Evolutionary conservation across 1,139 yeast species (phyloP).

Genomic region (Suhomyces anneliseae): DNA sequence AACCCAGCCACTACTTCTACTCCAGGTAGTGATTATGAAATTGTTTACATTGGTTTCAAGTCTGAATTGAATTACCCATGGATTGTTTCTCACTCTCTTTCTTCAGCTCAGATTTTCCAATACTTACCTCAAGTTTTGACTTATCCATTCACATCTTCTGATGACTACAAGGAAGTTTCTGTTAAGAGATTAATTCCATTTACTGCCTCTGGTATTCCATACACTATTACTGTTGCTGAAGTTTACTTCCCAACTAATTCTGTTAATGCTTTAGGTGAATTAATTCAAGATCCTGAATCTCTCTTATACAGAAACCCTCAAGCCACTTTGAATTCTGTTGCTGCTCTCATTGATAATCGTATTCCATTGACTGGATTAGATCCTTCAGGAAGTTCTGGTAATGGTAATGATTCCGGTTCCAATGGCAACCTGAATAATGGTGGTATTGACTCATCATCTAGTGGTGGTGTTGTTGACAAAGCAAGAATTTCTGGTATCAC

Average conservation of each 20-base stretch:
- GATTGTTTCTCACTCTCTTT: slow-evolving; percentile 61
- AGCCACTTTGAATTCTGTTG: slow-evolving; percentile 47
- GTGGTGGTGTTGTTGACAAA: slow-evolving; percentile 23
- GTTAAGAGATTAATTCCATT: slow-evolving; percentile 68
- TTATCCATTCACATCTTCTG: slow-evolving; percentile 47
- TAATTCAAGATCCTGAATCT: slow-evolving; percentile 47
- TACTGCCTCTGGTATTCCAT: slow-evolving; percentile 48
- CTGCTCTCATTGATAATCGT: slow-evolving; percentile 58
- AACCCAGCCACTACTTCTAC: slow-evolving; percentile 48
- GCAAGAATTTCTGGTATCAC: slow-evolving; percentile 58
- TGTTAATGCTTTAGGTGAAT: slow-evolving; percentile 43
- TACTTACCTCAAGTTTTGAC: slow-evolving; percentile 60
- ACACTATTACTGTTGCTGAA: slow-evolving; percentile 75
- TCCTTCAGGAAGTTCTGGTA: slow-evolving; percentile 19
- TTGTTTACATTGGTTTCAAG: slow-evolving; percentile 72
- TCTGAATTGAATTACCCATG: slow-evolving; percentile 68
- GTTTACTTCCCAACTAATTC: slow-evolving; percentile 64
- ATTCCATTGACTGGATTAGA: slow-evolving; percentile 61
- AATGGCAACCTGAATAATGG: slow-evolving; percentile 30
- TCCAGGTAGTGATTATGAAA: slow-evolving; percentile 52
- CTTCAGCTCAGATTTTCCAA: slow-evolving; percentile 76
- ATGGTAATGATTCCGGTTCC: slow-evolving; percentile 15
- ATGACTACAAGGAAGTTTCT: slow-evolving; percentile 40
- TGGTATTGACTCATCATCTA: slow-evolving; percentile 34
- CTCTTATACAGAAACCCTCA: slow-evolving; percentile 51